Base-by-base conservation (phyloP, 2,329 filamentous ascomycete genomes). In the Hypoxylon sp. region DNA sequence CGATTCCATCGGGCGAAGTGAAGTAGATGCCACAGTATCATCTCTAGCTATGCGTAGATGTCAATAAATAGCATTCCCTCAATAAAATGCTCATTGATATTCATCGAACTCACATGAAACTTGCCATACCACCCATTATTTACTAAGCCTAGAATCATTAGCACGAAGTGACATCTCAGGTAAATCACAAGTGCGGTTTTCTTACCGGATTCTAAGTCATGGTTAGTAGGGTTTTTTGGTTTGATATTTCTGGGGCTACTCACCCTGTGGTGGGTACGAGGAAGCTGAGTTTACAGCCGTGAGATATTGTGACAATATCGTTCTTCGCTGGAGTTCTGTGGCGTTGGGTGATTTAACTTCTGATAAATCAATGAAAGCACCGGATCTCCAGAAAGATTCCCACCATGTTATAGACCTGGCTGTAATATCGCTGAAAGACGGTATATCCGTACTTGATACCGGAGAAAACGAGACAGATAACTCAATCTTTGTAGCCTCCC, bases 91-190 rank as follows among this genome's bases (percentile, higher is more conserved):
- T 14, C 8, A 14, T 31, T 8, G 10, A 50, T 44, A 50, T 53
- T 17, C 26, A 35, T 17, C 5, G 22, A 2, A 70, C 77, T 74
- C 72, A 80, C 78, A 66, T 86, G 85, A 68, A 87, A 87, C 61
- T 88, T 87, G 13, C 85, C 85, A 65, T 86, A 86, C 85, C 85
- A 87, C 19, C 85, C 83, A 73, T 87, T 86, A 70, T 87, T 87
- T 10, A 84, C 83, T 5, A 87, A 78, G 5, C 85, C 85, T 66
- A 76, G 77, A 48, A 14, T 9, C 1, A 33, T 73, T 70, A 69
- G 65, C 55, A 65, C n/a, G 6, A 31, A 13, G n/a, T 14, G 9
- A 35, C 22, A 13, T 11, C 50, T 5, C 67, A 73, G 70, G 50
- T 71, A 74, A 60, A 75, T 66, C 73, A 37, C 46, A 50, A n/a